phyloP scores from a whole-genome alignment of 2,329 filamentous ascomycete species.

The Claviceps monticola region DNA sequence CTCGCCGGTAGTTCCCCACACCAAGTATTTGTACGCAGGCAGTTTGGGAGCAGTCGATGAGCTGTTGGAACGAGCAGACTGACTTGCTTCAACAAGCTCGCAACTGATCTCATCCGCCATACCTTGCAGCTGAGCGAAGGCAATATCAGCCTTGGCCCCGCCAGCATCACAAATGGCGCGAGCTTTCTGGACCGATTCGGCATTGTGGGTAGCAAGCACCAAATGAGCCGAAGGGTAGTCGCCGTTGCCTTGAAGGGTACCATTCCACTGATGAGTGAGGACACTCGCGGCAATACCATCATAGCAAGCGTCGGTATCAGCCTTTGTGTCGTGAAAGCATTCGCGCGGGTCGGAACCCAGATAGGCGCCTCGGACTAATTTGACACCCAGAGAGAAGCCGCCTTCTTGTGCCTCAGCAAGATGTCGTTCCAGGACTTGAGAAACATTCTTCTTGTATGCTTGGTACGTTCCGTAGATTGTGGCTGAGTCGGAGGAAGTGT shows the following conservation, averaged over 20 bases:
- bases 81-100: slow-evolving; percentile 33
- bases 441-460: slow-evolving; percentile 55
- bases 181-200: slow-evolving; percentile 49
- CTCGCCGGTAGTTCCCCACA: slow-evolving; percentile 60
- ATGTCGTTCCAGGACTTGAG: slow-evolving; percentile 43
- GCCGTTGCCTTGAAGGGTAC: slow-evolving; percentile 20
- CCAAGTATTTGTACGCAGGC: slow-evolving; percentile 56
- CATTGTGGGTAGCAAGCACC: slow-evolving; percentile 75
- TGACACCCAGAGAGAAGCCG: slow-evolving; percentile 55
- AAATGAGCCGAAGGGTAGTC: slow-evolving; percentile 46
- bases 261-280: slow-evolving; percentile 38
- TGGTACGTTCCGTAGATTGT: slow-evolving; percentile 74
- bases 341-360: slow-evolving; percentile 55
- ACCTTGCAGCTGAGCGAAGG: slow-evolving; percentile 64
- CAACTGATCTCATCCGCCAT: slow-evolving; percentile 91
- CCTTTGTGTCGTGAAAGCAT: slow-evolving; percentile 59
- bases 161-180: slow-evolving; percentile 35
- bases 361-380: slow-evolving; percentile 65
- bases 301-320: slow-evolving; percentile 58
- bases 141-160: slow-evolving; percentile 24
- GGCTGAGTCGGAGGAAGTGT: slow-evolving; percentile 46
- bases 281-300: slow-evolving; percentile 56
- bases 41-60: slow-evolving; percentile 21
- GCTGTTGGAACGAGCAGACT: slow-evolving; percentile 16
- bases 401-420: slow-evolving; percentile 43